phyloP scores from a whole-genome alignment of 1,284 basidiomycete species.

The Malassezia globosa region DNA sequence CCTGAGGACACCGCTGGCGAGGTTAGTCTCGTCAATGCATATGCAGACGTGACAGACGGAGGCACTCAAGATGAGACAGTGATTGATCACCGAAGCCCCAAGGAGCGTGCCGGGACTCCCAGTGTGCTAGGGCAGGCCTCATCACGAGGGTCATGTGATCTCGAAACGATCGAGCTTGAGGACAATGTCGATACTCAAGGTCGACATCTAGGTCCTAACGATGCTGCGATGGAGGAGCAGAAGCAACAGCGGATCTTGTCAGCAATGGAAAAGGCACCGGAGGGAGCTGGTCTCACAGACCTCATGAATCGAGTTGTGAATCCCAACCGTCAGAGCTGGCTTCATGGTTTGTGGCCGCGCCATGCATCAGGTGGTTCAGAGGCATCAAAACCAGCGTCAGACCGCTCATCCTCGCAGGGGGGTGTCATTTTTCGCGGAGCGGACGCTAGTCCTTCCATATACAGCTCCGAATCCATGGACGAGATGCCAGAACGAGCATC shows the following conservation, averaged over 20 bases:
- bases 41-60: not conserved
- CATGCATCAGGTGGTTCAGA: constrained; percentile 2
- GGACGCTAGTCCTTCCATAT: constrained; percentile 15
- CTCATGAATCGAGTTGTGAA: constrained; percentile 18
- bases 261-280: constrained; percentile 11
- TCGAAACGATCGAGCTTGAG: too few relatives aligned
- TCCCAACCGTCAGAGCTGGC: constrained; percentile 12
- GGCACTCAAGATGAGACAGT: constrained; percentile 4
- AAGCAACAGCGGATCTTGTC: constrained; percentile 16
- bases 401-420: constrained; percentile 1
- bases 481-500: constrained; percentile 2
- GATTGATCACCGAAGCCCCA: constrained; percentile 2
- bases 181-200: too few relatives aligned
- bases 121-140: too few relatives aligned
- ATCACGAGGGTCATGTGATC: too few relatives aligned
- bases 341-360: constrained; percentile 12
- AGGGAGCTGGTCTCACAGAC: constrained; percentile 13
- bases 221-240: not conserved
- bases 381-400: not conserved
- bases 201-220: too few relatives aligned
- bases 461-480: constrained; percentile 15
- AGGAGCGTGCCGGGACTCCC: not conserved
- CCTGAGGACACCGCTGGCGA: not conserved
- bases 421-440: constrained; percentile 16
- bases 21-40: constrained; percentile 5